Conservation (phyloP, 2,329 filamentous ascomycete genomes). For the Arachnomyces sp. region DNA sequence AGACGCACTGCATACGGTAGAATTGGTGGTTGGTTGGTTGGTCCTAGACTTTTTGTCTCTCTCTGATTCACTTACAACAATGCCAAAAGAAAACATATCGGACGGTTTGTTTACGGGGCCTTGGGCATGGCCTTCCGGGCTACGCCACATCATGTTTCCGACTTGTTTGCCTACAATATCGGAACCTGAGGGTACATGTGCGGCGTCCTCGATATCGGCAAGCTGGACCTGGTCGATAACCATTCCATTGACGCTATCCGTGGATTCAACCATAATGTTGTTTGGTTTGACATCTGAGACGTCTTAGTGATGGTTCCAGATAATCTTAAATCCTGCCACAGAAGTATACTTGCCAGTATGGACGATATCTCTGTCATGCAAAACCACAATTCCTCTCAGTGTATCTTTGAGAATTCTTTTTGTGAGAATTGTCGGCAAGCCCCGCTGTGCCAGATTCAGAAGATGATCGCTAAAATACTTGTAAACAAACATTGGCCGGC, state of each 20-base stretch:
- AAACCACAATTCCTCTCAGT: slow-evolving; percentile 27
- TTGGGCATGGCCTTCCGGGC: slow-evolving; percentile 19
- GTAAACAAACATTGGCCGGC: slow-evolving; percentile 38
- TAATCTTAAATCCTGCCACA: too few species aligned
- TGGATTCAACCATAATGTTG: slow-evolving; percentile 24
- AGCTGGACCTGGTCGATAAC: slow-evolving; percentile 13
- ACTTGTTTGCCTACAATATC: slow-evolving; percentile 2
- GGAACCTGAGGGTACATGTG: slow-evolving; percentile 5
- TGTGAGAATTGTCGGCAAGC: slow-evolving; percentile 25
- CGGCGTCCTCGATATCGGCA: slow-evolving; percentile 17
- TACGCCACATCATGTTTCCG: slow-evolving; percentile 21
- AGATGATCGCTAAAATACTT: slow-evolving; percentile 36
- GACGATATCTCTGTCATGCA: slow-evolving; percentile 22
- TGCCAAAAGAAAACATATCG: slow-evolving; percentile 22
- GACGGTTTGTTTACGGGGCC: slow-evolving; percentile 15
- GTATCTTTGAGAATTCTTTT: slow-evolving; percentile 38
- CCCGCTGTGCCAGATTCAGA: slow-evolving; percentile 33
- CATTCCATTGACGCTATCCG: slow-evolving; percentile 10
- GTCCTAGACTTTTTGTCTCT: too few species aligned
- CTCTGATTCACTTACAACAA: slow-evolving; percentile 12
- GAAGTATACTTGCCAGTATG: slow-evolving; percentile 16
- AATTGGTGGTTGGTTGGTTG: neutral
- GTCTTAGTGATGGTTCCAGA: neutral
- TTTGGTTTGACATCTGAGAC: slow-evolving; percentile 24
- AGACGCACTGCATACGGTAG: slow-evolving; percentile 30